Evolutionary conservation across 2,329 filamentous ascomycete species (phyloP), one percentile per base, ranked within the genome.

Genomic region (Cryphonectria radicalis): DNA sequence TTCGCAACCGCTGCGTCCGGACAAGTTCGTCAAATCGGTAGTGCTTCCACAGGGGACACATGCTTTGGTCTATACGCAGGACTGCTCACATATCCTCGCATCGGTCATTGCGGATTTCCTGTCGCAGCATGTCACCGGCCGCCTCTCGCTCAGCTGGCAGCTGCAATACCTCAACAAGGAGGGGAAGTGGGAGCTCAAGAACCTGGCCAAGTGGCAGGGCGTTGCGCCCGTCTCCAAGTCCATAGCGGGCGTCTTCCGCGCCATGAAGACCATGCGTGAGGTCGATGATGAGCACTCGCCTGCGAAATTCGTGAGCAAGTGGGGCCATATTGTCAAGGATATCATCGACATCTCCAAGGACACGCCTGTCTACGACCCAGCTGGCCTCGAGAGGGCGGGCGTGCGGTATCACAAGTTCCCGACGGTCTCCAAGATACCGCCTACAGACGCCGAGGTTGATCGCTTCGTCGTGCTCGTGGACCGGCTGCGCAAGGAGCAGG

Each of bases 171-270:
- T 98, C 35, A 93, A 92, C 2, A 93, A 92, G 1, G 93, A 94
- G 75, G 95, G 95, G 3, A 98, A 98, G 82, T 98, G 95, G 95
- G 95, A 98, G 78, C 94, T 98, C 75, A 98, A 98, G 83, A 98
- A 98, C 77, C 86, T 98, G 14, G 90, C 88, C 72, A 98, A 98
- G 79, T 98, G 95, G 95, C 88, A 93, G 79, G 90, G 89, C 25
- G 92, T 97, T 0, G 81, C 84, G 1, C 92, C 94, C 0, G 93
- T 97, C 1, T 97, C 93, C 0, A 86, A 88, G 1, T 90, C 91
- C 4, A 96, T 98, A 72, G 93, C 88, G 0, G 89, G 89, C 19
- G 85, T 94, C 5, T 98, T 98, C 79, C 90, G 93, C 37, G 95
- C 94, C 3, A 92, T 98, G 87, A 98, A 98, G 82, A 98, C 96